A percentile compares a stretch with the other conserved stretches of the same genome.
phyloP scores from a whole-genome alignment of 805 yeast species.

The Metschnikowia gruessii region DNA sequence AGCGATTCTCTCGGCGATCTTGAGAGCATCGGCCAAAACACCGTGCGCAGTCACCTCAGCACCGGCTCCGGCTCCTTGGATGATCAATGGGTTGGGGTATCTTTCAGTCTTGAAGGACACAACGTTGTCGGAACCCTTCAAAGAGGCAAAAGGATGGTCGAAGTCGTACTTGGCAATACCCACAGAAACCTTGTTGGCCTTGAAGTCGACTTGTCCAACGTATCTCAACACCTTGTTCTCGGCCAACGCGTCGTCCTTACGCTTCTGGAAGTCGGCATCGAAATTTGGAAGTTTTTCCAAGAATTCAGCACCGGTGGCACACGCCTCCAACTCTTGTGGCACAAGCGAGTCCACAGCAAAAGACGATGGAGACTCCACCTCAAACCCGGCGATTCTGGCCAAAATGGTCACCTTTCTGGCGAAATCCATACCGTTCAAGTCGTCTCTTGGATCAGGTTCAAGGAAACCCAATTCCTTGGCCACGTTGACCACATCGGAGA shows the following conservation, averaged over 20 bases:
- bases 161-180: constrained; percentile 84
- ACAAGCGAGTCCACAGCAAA: constrained; percentile 94
- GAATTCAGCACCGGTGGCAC: constrained; percentile 72
- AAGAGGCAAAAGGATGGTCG: constrained; percentile 93
- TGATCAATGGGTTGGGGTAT: constrained; percentile 86
- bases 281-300: constrained; percentile 75
- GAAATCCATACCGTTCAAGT: constrained; percentile 94
- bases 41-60: constrained; percentile 72
- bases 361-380: constrained; percentile 81
- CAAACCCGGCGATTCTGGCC: constrained; percentile 87
- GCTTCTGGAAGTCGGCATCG: constrained; percentile 73
- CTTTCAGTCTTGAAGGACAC: constrained; percentile 89
- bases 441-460: constrained; percentile 99
- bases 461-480: constrained; percentile 95
- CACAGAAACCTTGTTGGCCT: constrained; percentile 67
- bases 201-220: constrained; percentile 86
- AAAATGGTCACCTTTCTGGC: constrained; percentile 97
- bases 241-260: constrained; percentile 76
- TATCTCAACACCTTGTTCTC: constrained; percentile 88
- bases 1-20: constrained; percentile 83
- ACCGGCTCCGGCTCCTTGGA: constrained; percentile 98
- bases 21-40: constrained; percentile 89
- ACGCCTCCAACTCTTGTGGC: constrained; percentile 78
- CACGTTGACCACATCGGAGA: constrained; percentile 82
- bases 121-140: constrained; percentile 95